A percentile compares a stretch with the other conserved stretches of the same genome.
phyloP scores from a whole-genome alignment of 805 yeast species.

The Candida ortonii region DNA sequence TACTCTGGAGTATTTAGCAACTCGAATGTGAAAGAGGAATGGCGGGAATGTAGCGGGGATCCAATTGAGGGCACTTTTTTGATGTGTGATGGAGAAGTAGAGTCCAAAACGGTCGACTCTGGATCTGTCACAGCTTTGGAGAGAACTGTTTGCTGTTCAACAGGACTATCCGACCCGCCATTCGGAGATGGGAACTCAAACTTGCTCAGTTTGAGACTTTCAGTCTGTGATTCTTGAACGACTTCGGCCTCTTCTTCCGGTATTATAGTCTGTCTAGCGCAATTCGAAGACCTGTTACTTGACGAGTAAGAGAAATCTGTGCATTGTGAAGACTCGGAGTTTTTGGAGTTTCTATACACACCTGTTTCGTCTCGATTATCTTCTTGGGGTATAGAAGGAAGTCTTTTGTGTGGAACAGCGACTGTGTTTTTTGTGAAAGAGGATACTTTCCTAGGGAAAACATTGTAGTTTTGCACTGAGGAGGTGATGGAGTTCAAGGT shows the following conservation, averaged over 20 bases:
- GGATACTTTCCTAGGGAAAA: constrained; percentile 3
- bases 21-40: constrained; percentile 28
- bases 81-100: constrained; percentile 15
- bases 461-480: constrained; percentile 6
- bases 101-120: neutral
- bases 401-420: constrained; percentile 11
- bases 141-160: neutral
- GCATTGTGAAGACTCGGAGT: constrained; percentile 9
- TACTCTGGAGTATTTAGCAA: constrained; percentile 19
- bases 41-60: constrained; percentile 26
- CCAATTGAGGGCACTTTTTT: constrained; percentile 22
- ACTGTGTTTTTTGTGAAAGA: constrained; percentile 4
- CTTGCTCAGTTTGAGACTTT: constrained; percentile 15
- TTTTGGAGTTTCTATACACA: constrained; percentile 4
- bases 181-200: constrained; percentile 17
- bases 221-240: constrained; percentile 11
- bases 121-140: neutral
- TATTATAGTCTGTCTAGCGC: too few relatives aligned
- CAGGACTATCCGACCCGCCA: too few relatives aligned
- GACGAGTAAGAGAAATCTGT: constrained; percentile 11
- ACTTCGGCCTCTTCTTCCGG: constrained; percentile 3
- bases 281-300: constrained; percentile 6
- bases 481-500: constrained; percentile 25
- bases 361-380: constrained; percentile 5
- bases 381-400: constrained; percentile 26